phyloP scores from a whole-genome alignment of 106 monocot species.

The Vanilla planifolia region DNA sequence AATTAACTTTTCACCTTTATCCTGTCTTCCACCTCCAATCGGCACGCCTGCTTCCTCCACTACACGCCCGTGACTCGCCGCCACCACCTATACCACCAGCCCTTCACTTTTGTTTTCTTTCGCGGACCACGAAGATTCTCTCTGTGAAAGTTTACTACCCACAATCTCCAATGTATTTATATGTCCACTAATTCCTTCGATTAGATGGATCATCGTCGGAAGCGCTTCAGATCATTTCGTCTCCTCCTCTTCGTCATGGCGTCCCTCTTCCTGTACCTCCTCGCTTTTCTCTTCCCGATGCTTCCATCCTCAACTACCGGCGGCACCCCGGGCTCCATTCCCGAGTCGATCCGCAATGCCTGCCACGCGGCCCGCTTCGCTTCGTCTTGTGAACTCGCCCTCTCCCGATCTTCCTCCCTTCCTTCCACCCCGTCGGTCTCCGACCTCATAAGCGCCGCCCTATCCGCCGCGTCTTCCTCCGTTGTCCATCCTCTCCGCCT shows the following conservation, averaged over 20 bases:
- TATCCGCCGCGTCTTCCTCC: conserved; percentile 21
- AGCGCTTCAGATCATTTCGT: background rate
- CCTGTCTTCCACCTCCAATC: too few species aligned
- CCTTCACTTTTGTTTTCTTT: conserved; percentile 1
- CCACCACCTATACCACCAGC: background rate
- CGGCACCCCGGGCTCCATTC: background rate
- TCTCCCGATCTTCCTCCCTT: conserved; percentile 18
- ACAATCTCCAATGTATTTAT: background rate
- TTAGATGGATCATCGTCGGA: conserved; percentile 4
- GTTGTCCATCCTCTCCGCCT: conserved; percentile 38
- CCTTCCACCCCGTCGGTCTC: conserved; percentile 20
- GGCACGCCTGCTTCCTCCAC: background rate
- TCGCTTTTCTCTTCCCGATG: conserved; percentile 7
- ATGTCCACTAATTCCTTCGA: background rate
- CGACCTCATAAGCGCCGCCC: conserved; percentile 22
- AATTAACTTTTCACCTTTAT: too few species aligned
- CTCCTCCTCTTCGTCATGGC: conserved; percentile 15
- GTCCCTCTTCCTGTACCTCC: conserved; percentile 6
- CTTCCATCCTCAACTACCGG: conserved; percentile 2
- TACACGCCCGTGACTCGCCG: conserved; percentile 10
- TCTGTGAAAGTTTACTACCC: background rate
- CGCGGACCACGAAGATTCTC: background rate
- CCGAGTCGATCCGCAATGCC: conserved; percentile 11
- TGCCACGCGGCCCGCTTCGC: conserved; percentile 38
- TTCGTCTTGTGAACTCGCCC: conserved; percentile 19